Conservation (phyloP, 1,284 basidiomycete species). For the Puccinia polysora region DNA sequence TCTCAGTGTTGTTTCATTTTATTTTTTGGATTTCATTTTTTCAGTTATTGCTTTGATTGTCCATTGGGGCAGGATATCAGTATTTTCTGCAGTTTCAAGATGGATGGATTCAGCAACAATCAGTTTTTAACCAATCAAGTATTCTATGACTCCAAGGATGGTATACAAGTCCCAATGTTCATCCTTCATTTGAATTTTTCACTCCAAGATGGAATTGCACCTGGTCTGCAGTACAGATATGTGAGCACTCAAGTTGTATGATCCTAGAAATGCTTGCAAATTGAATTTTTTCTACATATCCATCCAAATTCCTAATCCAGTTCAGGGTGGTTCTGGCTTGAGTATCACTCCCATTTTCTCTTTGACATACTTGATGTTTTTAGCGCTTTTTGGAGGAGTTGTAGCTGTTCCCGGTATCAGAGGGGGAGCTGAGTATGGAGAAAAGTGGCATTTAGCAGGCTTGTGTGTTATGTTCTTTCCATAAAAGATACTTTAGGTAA, state of each 20-base stretch:
- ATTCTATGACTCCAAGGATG: constrained; percentile 74
- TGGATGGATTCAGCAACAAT: constrained; percentile 64
- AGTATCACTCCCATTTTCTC: constrained; percentile 70
- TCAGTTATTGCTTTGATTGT: constrained; percentile 35
- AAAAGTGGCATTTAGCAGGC: constrained; percentile 57
- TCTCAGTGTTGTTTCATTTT: background rate
- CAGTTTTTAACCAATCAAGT: constrained; percentile 72
- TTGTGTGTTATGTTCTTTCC: constrained; percentile 3
- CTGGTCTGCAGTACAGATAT: constrained; percentile 70
- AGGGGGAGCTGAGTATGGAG: constrained; percentile 79
- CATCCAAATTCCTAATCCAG: no score
- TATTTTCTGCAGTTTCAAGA: constrained; percentile 62
- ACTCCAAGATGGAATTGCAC: constrained; percentile 69
- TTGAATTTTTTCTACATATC: constrained; percentile 52
- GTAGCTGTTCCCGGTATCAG: constrained; percentile 64
- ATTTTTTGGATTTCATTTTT: background rate
- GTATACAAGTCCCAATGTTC: constrained; percentile 79
- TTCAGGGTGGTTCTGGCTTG: constrained; percentile 73
- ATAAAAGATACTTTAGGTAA: constrained; percentile 34
- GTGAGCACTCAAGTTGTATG: constrained; percentile 8
- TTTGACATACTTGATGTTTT: constrained; percentile 68
- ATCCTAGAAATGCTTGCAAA: background rate
- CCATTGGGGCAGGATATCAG: constrained; percentile 59
- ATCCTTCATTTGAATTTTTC: constrained; percentile 71
- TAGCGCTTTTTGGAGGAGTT: constrained; percentile 69